phyloP scores from a whole-genome alignment of 768 basidiomycete species.

The Lactifluus volemus region DNA sequence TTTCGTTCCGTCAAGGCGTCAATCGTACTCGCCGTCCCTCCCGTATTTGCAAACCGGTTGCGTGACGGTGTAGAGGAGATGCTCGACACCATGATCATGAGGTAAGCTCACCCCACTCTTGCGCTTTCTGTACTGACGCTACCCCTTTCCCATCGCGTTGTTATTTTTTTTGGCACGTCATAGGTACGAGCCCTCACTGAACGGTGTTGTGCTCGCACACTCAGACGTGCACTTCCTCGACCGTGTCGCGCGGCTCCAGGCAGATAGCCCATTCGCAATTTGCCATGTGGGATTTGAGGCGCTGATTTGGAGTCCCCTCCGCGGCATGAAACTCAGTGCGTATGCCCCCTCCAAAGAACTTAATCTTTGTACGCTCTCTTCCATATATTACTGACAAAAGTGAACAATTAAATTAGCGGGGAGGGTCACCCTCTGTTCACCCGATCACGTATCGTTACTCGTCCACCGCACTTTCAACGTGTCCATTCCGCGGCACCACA shows the following conservation, averaged over 20 bases:
- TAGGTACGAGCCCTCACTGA: slow-evolving; percentile 83
- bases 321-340: slow-evolving; percentile 75
- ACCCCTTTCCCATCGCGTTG: too few relatives aligned
- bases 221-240: slow-evolving; percentile 64
- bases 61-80: slow-evolving; percentile 74
- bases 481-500: slow-evolving; percentile 88
- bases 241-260: slow-evolving; percentile 56
- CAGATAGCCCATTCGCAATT: slow-evolving; percentile 80
- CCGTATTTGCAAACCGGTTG: slow-evolving; percentile 70
- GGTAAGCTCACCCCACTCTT: slow-evolving; percentile 35
- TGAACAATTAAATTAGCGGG: slow-evolving; percentile 43
- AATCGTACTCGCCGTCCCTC: slow-evolving; percentile 68
- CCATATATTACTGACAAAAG: not conserved
- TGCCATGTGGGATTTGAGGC: slow-evolving; percentile 72
- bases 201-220: slow-evolving; percentile 82
- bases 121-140: slow-evolving; percentile 19
- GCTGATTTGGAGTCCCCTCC: slow-evolving; percentile 78
- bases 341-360: not conserved
- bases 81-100: slow-evolving; percentile 93
- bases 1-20: slow-evolving; percentile 58
- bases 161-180: too few relatives aligned
- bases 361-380: not conserved
- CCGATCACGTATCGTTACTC: slow-evolving; percentile 86
- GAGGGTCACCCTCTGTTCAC: slow-evolving; percentile 82
- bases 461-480: slow-evolving; percentile 91